Base-by-base conservation (phyloP, 371 early-diverging fungal genomes). In the Rhizopus arrhizus region DNA sequence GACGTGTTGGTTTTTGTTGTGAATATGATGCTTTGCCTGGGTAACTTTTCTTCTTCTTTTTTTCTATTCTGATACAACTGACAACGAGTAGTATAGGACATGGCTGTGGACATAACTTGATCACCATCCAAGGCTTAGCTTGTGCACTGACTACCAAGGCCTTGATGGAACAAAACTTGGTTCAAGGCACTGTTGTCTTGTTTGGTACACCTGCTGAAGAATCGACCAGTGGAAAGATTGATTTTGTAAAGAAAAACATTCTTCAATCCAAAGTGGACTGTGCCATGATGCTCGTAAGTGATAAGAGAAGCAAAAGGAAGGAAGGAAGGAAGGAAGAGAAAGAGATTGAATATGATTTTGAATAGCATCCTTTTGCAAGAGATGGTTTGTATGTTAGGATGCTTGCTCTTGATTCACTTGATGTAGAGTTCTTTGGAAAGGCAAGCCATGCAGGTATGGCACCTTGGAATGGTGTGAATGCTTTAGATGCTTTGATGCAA, bases 131-230 rank as follows among this genome's bases (percentile, higher is more conserved):
- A 2, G 89, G 88, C 5, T 66, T 89, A 4, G 88, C 84, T 4
- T 77, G 85, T 32, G 81, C 86, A 12, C 41, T 85, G 38, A 88
- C 81, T 6, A 65, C 82, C n/a, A 77, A 80, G 52, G 58, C 69
- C 6, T 84, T 78, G 16, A 60, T 89, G 58, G 77, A 85, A 53
- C 61, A 64, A 45, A 74, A 78, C 32, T 36, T 73, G n/a, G 61
- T 89, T 41, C 56, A 72, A 4, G 89, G 85, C 11, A 68, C 70
- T 13, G 83, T 91, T 49, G 82, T 74, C 49, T 70, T 91, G 43
- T 88, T 85, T 79, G 93, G 91, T 10, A 89, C 90, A 3, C 91
- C 93, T 3, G 90, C 88, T 5, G 91, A 92, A 69, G 89, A 91
- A 68, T 73, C 78, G 0, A 66, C 68, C 1, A 84, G 86, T 29